These are phyloP conservation scores for Salix koriyanagi DNA, from an alignment of 345 rosid genomes.

Conservation along the genomic window DNA sequence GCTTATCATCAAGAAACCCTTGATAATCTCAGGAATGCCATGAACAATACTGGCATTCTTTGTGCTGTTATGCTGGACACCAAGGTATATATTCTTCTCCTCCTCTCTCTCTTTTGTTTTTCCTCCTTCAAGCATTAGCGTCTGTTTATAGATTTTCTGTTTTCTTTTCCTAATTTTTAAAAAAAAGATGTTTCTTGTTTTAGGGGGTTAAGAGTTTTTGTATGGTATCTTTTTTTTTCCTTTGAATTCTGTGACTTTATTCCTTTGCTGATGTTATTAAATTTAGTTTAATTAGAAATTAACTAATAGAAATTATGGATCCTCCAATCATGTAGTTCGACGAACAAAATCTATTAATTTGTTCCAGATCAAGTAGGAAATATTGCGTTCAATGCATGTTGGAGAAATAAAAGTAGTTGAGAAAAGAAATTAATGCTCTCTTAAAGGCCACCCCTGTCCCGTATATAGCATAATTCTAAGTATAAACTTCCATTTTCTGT, in stretches of 20 bases:
- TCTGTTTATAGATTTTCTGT: not conserved
- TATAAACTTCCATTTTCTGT: not conserved
- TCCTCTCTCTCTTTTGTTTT: not conserved
- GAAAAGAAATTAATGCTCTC: not conserved
- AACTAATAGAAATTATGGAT: too few species aligned
- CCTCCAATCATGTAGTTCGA: too few species aligned
- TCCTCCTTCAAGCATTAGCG: not conserved
- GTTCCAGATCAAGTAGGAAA: too few species aligned
- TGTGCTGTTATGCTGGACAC: constrained; percentile 99
- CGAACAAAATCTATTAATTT: too few species aligned
- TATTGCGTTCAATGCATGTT: too few species aligned
- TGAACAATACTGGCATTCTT: constrained; percentile 80
- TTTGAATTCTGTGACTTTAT: not conserved
- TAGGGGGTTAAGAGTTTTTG: too few species aligned
- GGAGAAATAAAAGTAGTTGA: too few species aligned
- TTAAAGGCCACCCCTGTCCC: not conserved
- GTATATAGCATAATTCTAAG: constrained; percentile 8
- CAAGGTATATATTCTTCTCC: constrained; percentile 35
- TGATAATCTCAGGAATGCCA: constrained; percentile 75
- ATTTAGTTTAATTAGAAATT: too few species aligned
- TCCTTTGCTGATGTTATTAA: not conserved
- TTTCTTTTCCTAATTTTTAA: not conserved
- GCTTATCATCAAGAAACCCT: constrained; percentile 88
- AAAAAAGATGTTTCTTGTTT: too few species aligned
- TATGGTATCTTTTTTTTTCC: too few species aligned